phyloP scores from a whole-genome alignment of 1,139 yeast genomes.

The Pichia sp. region DNA sequence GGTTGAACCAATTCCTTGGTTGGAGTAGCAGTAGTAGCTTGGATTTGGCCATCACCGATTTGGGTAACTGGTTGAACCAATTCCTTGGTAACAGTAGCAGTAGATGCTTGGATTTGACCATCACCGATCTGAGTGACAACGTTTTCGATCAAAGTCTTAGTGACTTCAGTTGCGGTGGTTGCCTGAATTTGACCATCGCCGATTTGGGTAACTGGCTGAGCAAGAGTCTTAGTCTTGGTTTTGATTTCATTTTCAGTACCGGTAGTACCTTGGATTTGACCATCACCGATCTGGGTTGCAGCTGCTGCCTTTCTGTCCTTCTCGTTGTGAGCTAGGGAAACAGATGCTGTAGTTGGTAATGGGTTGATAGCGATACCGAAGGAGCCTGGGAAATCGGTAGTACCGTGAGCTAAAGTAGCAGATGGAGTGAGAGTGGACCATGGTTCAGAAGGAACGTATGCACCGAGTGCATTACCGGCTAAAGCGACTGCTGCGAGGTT shows the following conservation, averaged over 20 bases:
- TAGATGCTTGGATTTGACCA: constrained; percentile 39
- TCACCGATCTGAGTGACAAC: constrained; percentile 31
- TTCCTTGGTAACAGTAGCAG: constrained; percentile 24
- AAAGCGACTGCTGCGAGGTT: constrained; percentile 29
- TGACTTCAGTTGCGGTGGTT: constrained; percentile 19
- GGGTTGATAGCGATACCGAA: constrained; percentile 70
- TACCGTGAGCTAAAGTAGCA: constrained; percentile 49
- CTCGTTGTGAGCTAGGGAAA: constrained; percentile 25
- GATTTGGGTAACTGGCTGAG: constrained; percentile 32
- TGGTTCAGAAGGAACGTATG: constrained; percentile 63
- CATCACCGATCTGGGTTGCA: constrained; percentile 29
- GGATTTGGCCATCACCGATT: constrained; percentile 42
- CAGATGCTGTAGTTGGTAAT: constrained; percentile 32
- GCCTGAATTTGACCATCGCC: constrained; percentile 42
- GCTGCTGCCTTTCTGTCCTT: constrained; percentile 25
- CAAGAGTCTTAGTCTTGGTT: constrained; percentile 27
- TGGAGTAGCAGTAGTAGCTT: constrained; percentile 31
- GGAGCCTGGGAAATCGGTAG: constrained; percentile 50
- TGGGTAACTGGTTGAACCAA: constrained; percentile 29
- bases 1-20: constrained; percentile 28
- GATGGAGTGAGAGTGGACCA: constrained; percentile 67
- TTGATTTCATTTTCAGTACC: constrained; percentile 30
- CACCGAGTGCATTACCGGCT: constrained; percentile 48
- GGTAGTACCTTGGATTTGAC: constrained; percentile 33
- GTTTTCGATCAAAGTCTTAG: constrained; percentile 3